Evolutionary conservation across 495 filamentous ascomycete genomes (phyloP), one percentile per base, ranked within the genome.

Genomic region (Echria macrotheca): DNA sequence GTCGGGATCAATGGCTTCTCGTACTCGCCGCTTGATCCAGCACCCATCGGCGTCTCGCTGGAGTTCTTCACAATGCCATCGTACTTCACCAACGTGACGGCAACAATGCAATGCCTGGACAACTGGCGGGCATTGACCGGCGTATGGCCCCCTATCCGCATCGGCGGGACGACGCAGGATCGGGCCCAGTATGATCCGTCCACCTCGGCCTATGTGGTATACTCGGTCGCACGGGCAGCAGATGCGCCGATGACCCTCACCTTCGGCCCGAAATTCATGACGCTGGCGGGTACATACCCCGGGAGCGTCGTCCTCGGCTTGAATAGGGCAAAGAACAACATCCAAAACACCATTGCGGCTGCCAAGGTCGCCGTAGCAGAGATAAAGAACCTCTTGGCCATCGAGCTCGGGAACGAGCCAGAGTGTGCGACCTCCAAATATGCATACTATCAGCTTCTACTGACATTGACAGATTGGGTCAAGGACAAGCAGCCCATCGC

Each of bases 331-430:
- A 69, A 80, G 43, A 70, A 82, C 47, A 63, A 80, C 12, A 65
- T 79, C 33, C 61, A 63, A 2, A 82, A 82, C 48, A 81, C 76
- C 0, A 76, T 81, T 32, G 65, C 68, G 0, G 79, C 80, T 1
- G 77, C 79, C 0, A 70, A 65, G 31, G 58, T 74, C 1, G 75
- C 70, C 1, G 66, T 71, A 15, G 52, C 50, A 0, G 59, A 70
- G 22, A 72, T 79, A 36, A 56, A 49, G 7, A 82, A 80, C 48
- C 56, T 82, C 17, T 67, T 77, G 24, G 73, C 78, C 1, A 75
- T 83, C 35, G 80, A 83, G 54, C 64, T 83, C 1, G 78, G 80
- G 1, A 83, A 83, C 43, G 79, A 82, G 46, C 78, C 79, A 0
- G 77, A 81, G 54, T 81, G 79, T 78, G 61, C 50, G 73, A 52